A percentile compares a stretch with the other conserved stretches of the same genome.
These are phyloP conservation scores for Xylaria longipes DNA, from an alignment of 495 filamentous ascomycete species.

Conservation along the genomic window DNA sequence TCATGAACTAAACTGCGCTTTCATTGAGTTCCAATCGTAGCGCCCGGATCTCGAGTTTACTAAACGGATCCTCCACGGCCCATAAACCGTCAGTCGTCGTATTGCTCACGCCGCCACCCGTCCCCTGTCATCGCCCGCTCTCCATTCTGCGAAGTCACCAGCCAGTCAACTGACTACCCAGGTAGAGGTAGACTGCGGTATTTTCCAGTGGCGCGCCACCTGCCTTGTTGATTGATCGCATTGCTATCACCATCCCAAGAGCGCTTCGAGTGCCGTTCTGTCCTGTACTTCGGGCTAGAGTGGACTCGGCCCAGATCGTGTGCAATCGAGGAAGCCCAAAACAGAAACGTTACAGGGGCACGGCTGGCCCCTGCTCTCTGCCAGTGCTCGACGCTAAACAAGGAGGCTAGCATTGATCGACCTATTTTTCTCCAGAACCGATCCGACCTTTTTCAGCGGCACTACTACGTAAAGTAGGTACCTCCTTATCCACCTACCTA, in stretches of 20 bases:
- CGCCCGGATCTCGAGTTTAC: background rate
- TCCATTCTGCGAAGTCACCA: background rate
- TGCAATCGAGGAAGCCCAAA: conserved; percentile 15
- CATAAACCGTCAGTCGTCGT: conserved; percentile 18
- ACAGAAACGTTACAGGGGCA: conserved; percentile 15
- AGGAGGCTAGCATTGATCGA: background rate
- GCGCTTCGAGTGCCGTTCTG: background rate
- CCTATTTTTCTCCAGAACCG: background rate
- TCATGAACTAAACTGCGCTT: background rate
- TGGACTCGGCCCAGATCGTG: conserved; percentile 8
- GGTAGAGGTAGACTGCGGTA: background rate
- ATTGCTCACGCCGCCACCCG: conserved; percentile 5
- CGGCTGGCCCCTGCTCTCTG: conserved; percentile 1
- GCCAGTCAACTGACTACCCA: background rate
- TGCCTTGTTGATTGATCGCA: background rate
- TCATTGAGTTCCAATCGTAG: background rate
- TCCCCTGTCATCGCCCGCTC: background rate
- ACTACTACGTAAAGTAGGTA: too few species aligned
- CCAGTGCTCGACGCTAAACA: conserved; percentile 6
- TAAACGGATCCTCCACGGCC: background rate
- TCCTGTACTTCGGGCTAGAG: background rate
- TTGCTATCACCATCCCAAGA: background rate
- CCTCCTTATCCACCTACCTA: background rate
- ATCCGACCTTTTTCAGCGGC: background rate
- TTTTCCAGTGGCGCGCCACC: background rate